Percentiles rank a stretch among this genome's conserved stretches.
phyloP scores from a whole-genome alignment of 2,329 filamentous ascomycete genomes.

The Mycosphaerella sp. region DNA sequence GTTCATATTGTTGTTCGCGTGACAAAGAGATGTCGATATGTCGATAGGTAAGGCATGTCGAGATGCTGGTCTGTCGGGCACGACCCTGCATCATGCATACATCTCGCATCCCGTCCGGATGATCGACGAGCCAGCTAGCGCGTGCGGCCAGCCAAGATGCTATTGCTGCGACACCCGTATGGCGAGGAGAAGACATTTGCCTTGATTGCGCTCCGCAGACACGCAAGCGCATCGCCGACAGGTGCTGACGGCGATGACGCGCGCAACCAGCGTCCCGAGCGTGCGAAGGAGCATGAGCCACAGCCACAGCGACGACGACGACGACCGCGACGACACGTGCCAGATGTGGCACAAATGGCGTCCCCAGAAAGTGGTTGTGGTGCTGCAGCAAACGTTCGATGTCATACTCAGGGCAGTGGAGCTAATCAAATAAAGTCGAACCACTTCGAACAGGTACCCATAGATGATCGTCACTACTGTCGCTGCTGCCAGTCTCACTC shows the following conservation, averaged over 20 bases:
- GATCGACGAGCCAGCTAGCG: conserved; percentile 2
- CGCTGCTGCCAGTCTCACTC: not conserved
- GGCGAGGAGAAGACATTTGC: conserved; percentile 10
- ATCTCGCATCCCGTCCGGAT: not conserved
- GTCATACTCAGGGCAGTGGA: not conserved
- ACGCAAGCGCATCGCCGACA: not conserved
- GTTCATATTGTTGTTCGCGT: conserved; percentile 10
- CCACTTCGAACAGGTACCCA: not conserved
- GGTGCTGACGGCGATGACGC: not conserved
- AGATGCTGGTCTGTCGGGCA: not conserved
- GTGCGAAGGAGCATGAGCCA: not conserved
- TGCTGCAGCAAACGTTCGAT: no score
- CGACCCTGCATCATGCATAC: not conserved
- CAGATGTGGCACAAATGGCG: not conserved
- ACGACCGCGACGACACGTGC: not conserved
- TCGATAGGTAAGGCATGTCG: not conserved
- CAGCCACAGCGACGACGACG: not conserved
- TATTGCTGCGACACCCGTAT: conserved; percentile 5
- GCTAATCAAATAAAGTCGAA: conserved; percentile 1
- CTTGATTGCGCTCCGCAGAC: conserved; percentile 1
- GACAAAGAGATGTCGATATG: conserved; percentile 6
- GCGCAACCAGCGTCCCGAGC: not conserved
- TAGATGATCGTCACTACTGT: not conserved
- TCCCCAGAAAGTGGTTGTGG: not conserved
- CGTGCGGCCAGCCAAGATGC: conserved; percentile 1